Evolutionary conservation across 768 basidiomycete species (phyloP).

Genomic region (Suillus tomentosus): DNA sequence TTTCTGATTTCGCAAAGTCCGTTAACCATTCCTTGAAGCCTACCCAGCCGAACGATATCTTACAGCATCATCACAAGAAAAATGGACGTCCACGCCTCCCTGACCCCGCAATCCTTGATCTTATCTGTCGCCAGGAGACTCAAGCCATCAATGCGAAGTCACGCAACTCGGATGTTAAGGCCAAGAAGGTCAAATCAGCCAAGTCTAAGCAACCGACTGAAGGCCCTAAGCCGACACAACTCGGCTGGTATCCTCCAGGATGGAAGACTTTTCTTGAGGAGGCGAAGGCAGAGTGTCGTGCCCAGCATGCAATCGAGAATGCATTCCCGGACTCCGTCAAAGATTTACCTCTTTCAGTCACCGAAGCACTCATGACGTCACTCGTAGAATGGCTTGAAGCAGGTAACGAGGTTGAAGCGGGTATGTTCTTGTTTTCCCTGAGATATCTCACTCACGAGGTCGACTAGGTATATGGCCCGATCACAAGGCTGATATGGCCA

Average conservation of each 20-base stretch:
- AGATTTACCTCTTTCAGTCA: background rate
- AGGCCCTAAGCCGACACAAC: too few species aligned
- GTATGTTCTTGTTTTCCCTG: too few species aligned
- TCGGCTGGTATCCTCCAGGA: background rate
- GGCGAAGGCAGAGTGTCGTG: background rate
- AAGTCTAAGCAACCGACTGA: too few species aligned
- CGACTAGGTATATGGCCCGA: background rate
- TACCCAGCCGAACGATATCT: too few species aligned
- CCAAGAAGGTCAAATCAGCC: background rate
- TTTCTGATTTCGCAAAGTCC: too few species aligned
- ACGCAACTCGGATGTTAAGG: background rate
- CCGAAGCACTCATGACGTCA: background rate
- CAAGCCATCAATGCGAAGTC: background rate
- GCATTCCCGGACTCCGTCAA: background rate
- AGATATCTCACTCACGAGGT: too few species aligned
- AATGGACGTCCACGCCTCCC: too few species aligned
- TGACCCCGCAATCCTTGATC: too few species aligned
- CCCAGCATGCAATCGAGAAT: background rate
- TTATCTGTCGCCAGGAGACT: too few species aligned
- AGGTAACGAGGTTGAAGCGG: too few species aligned
- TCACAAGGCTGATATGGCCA: background rate
- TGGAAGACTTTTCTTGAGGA: slow-evolving; percentile 5
- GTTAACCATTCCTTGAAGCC: too few species aligned
- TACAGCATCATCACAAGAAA: too few species aligned
- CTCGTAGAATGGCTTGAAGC: background rate